Evolutionary conservation across 208 protist species (phyloP).

Genomic region (Trypanosoma rangeli): DNA sequence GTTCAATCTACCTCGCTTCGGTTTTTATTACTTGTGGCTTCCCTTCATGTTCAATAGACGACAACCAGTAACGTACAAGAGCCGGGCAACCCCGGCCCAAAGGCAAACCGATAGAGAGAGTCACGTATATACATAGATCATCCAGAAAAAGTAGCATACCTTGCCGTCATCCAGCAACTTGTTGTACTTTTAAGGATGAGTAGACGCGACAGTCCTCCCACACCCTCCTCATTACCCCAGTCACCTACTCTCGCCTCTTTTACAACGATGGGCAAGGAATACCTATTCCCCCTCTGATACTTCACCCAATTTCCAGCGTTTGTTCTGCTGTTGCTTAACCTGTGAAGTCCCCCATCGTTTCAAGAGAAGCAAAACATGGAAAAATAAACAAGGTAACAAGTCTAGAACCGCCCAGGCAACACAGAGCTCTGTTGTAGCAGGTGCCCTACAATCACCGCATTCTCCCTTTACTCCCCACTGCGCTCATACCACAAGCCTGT

Average conservation of each 20-base stretch:
- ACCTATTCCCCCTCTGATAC: background rate
- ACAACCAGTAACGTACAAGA: background rate
- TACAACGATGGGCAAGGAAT: background rate
- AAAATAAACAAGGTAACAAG: slow-evolving; percentile 2
- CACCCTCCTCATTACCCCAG: background rate
- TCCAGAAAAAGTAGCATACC: background rate
- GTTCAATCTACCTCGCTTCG: background rate
- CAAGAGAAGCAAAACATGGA: background rate
- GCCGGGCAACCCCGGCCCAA: background rate
- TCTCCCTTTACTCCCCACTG: background rate
- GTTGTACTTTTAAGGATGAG: background rate
- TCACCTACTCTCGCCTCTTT: background rate
- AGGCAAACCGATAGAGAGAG: background rate
- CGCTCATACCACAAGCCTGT: background rate
- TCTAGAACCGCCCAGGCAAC: background rate
- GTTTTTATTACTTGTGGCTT: background rate
- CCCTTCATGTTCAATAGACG: background rate
- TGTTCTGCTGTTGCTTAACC: background rate
- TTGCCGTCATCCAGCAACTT: background rate
- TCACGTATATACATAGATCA: background rate
- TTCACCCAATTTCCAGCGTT: background rate
- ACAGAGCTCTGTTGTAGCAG: background rate
- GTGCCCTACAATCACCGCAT: background rate
- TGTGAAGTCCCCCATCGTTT: background rate
- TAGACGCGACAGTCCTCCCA: background rate